Conservation (phyloP, 768 basidiomycete genomes). For the Exidia glandulosa region DNA sequence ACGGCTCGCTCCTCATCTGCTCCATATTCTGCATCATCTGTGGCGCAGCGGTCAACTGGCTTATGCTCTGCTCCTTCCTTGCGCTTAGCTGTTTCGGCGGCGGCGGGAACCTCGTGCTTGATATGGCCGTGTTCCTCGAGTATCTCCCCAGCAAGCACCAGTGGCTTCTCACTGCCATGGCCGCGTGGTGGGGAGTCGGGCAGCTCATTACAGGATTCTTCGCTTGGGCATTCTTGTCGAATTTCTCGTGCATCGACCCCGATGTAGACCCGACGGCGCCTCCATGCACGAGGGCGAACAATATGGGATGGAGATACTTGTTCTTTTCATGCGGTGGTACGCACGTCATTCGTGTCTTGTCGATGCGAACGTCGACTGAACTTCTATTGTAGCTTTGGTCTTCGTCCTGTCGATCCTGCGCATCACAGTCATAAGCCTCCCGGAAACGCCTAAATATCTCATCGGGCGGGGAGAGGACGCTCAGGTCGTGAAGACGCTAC, state of each 20-base stretch:
- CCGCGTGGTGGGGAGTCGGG: conserved; percentile 43
- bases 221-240: conserved; percentile 45
- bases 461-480: conserved; percentile 44
- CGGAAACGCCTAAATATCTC: conserved; percentile 54
- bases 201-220: conserved; percentile 40
- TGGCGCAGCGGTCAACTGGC: conserved; percentile 28
- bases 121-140: conserved; percentile 42
- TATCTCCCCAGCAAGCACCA: conserved; percentile 12
- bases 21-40: conserved; percentile 42
- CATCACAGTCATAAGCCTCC: conserved; percentile 45
- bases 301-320: conserved; percentile 54
- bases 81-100: conserved; percentile 41
- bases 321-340: conserved; percentile 36
- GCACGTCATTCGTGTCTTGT: no score
- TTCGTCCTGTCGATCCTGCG: conserved; percentile 43
- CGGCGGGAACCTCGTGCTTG: conserved; percentile 50
- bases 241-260: conserved; percentile 35
- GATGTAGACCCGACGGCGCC: conserved; percentile 13
- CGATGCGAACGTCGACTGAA: no score
- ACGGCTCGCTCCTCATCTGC: conserved; percentile 42
- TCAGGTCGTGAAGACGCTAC: conserved; percentile 37
- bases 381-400: no score
- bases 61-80: conserved; percentile 19
- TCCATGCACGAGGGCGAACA: conserved; percentile 36
- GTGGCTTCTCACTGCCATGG: conserved; percentile 45